Evolutionary conservation across 768 basidiomycete genomes (phyloP).

Genomic region (Suillus decipiens): DNA sequence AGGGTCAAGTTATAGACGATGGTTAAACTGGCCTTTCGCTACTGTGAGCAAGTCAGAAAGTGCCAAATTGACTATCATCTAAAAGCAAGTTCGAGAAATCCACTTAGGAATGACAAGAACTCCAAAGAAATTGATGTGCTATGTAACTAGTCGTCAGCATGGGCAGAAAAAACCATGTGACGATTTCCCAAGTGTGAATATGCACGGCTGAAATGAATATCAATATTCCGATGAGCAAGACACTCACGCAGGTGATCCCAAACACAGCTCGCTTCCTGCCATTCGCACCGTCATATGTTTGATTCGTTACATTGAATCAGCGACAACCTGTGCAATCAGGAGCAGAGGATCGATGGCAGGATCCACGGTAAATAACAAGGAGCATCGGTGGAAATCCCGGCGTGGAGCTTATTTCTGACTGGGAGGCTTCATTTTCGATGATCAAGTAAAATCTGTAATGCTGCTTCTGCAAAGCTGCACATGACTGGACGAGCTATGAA

Average conservation of each 20-base stretch:
- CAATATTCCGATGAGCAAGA: not conserved
- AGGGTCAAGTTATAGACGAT: not conserved
- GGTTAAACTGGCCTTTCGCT: not conserved
- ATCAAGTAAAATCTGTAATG: not conserved
- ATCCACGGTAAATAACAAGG: constrained; percentile 18
- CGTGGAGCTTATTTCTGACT: constrained; percentile 12
- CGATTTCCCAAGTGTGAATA: not conserved
- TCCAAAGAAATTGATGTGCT: not conserved
- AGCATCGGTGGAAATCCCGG: not conserved
- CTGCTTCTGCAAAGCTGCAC: not conserved
- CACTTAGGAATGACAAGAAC: not conserved
- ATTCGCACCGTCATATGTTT: constrained; percentile 8
- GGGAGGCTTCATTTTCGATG: constrained; percentile 13
- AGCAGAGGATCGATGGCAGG: constrained; percentile 32
- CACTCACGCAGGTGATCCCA: not conserved
- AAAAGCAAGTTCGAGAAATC: not conserved
- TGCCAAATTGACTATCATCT: not conserved
- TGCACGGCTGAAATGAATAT: constrained; percentile 56
- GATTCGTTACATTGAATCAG: not conserved
- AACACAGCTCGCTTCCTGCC: not conserved
- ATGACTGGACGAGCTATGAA: not conserved
- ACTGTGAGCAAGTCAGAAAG: not conserved
- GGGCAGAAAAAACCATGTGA: not conserved
- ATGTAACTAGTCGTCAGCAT: not conserved
- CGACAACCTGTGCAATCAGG: not conserved